Evolutionary conservation across 2,329 filamentous ascomycete species (phyloP).

Genomic region (Fusarium chuoi): DNA sequence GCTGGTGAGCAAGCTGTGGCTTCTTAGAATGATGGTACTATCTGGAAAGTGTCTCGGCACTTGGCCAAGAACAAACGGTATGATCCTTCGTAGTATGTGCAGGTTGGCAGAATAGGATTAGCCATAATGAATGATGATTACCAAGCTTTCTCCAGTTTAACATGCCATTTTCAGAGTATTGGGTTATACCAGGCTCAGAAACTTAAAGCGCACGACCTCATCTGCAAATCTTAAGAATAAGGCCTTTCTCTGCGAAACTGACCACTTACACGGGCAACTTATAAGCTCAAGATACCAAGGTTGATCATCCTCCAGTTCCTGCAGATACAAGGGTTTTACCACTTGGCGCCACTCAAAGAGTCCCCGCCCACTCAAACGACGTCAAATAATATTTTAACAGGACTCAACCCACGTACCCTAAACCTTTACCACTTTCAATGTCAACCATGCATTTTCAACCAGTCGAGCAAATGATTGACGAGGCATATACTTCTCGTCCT

Average conservation of each 20-base stretch:
- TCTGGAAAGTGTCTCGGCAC: neutral
- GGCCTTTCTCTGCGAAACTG: neutral
- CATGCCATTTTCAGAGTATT: neutral
- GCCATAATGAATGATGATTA: conserved; percentile 16
- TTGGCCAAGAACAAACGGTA: conserved; percentile 3
- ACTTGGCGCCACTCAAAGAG: conserved; percentile 4
- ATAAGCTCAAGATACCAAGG: neutral
- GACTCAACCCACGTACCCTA: conserved; percentile 11
- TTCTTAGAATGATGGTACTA: neutral
- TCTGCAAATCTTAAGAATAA: neutral
- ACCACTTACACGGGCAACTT: neutral
- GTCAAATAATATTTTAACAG: neutral
- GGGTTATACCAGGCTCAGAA: neutral
- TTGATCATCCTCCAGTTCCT: neutral
- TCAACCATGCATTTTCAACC: conserved; percentile 50
- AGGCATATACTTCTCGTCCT: conserved; percentile 40
- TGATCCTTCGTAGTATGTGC: neutral
- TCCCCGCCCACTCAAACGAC: conserved; percentile 5
- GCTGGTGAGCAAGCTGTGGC: conserved; percentile 14
- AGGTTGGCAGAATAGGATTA: neutral
- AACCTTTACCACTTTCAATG: conserved; percentile 7
- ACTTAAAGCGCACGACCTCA: neutral
- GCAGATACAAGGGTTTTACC: conserved; percentile 9
- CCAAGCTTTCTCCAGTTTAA: neutral
- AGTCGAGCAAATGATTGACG: conserved; percentile 44